phyloP scores from a whole-genome alignment of 2,329 filamentous ascomycete genomes.

The Lachnellula cervina region DNA sequence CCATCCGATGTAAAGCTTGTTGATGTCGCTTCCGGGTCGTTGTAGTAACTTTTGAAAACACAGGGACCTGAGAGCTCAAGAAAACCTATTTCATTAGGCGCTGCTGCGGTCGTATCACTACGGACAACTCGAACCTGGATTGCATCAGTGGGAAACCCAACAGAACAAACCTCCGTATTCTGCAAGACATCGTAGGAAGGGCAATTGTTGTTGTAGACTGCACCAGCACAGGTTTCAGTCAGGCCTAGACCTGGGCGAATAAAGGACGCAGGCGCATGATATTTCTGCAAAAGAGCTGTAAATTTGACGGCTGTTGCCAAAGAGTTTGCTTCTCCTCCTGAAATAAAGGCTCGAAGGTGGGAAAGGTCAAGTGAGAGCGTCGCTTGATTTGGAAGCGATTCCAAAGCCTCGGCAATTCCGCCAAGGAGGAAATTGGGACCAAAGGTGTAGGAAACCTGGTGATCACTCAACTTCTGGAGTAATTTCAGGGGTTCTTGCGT shows the following conservation, averaged over 20 bases:
- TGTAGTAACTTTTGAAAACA: conserved; percentile 50
- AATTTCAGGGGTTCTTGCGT: conserved; percentile 36
- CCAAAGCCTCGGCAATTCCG: conserved; percentile 1
- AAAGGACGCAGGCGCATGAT: conserved; percentile 32
- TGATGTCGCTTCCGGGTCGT: conserved; percentile 44
- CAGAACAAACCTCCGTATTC: conserved; percentile 31
- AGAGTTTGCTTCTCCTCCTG: conserved; percentile 44
- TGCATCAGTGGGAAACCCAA: conserved; percentile 37
- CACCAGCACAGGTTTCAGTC: conserved; percentile 50
- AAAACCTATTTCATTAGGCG: conserved; percentile 20
- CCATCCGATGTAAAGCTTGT: conserved; percentile 49
- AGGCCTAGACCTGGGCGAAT: conserved; percentile 44
- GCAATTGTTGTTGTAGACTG: conserved; percentile 38
- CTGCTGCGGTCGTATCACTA: conserved; percentile 6
- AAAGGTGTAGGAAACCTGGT: conserved; percentile 41
- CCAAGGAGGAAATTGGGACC: conserved; percentile 40
- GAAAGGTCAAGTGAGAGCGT: conserved; percentile 26
- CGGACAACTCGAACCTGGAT: conserved; percentile 36
- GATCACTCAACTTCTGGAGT: conserved; percentile 36
- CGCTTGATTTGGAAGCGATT: not conserved
- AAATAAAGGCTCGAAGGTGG: conserved; percentile 32
- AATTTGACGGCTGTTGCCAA: conserved; percentile 31
- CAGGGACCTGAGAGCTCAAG: conserved; percentile 37
- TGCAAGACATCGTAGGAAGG: conserved; percentile 36
- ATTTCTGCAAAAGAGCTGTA: conserved; percentile 27